Evolutionary conservation across 2,329 filamentous ascomycete genomes (phyloP), one percentile per base, ranked within the genome.

Genomic region (Penicillium sp.): DNA sequence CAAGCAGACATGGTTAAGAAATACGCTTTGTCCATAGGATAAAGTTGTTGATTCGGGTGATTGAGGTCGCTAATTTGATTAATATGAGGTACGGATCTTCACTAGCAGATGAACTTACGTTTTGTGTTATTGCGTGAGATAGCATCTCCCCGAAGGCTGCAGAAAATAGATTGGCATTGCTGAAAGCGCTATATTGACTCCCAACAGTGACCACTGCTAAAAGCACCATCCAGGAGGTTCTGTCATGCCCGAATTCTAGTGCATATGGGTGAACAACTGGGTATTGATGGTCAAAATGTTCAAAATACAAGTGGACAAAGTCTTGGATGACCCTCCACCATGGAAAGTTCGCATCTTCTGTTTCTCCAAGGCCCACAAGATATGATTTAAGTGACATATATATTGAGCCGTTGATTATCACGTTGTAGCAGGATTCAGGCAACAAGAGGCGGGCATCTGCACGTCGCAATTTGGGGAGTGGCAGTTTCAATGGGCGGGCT

Each of bases 241-340:
- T 41, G 19, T 50, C 47, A 33, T 30, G 35, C 9, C 36, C 28
- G 1, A n/a, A 42, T 42, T 50, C 47, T 33, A 50, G 17, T 22
- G 47, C 17, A 35, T 50, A 42, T 25, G 47, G 47, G 37, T 50
- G 47, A 22, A 50, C 4, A 28, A 50, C 14, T 3, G 47, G 47
- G 37, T 42, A 50, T 12, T 42, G 37, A 26, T 50, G 47, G 16
- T 50, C 47, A 33, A 50, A 50, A 19, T 50, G 47, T 33, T 50
- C 36, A 50, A n/a, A 42, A 31, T 42, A 50, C 25, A 50, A 42
- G 47, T 50, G 47, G 12, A 50, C 37, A 30, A 50, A 50, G 47
- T 50, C 37, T 7, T 50, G 36, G 26, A 50, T 42, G 2, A 50
- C 36, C 38, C 19, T 42, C 37, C 26, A 26, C 47, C 36, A 50